These are phyloP conservation scores for Mycena galopus DNA, from an alignment of 768 basidiomycete species.

Conservation along the genomic window DNA sequence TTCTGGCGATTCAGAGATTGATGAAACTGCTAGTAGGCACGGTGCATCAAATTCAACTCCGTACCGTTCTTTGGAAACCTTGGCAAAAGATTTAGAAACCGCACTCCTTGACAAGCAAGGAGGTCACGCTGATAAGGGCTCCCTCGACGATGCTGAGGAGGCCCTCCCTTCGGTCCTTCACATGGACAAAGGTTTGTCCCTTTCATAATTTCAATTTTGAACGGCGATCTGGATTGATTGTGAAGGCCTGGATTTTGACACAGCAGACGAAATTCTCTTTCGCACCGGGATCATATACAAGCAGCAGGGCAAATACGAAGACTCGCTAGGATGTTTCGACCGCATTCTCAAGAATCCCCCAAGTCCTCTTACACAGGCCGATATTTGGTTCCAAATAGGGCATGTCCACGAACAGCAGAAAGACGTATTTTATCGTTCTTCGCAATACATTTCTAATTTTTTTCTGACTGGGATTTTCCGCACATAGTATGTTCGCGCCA, in stretches of 20 bases:
- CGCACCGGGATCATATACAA: conserved; percentile 99
- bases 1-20: too few relatives aligned
- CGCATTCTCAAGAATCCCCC: conserved; percentile 97
- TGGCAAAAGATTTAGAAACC: too few relatives aligned
- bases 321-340: conserved; percentile 93
- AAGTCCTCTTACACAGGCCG: conserved; percentile 93
- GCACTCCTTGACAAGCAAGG: too few relatives aligned
- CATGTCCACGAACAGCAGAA: conserved; percentile 98
- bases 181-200: conserved; percentile 92
- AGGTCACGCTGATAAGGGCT: too few relatives aligned
- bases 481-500: conserved; percentile 84
- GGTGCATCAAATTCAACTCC: too few relatives aligned
- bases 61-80: too few relatives aligned
- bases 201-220: conserved; percentile 35
- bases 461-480: conserved; percentile 30
- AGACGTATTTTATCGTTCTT: conserved; percentile 75
- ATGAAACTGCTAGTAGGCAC: too few relatives aligned
- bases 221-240: conserved; percentile 43
- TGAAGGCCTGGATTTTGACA: conserved; percentile 89
- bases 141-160: conserved; percentile 98
- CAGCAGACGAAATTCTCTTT: conserved; percentile 98
- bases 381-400: conserved; percentile 99
- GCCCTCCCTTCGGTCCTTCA: conserved; percentile 95
- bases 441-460: conserved; percentile 7
- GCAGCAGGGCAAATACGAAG: conserved; percentile 94